These are phyloP conservation scores for Fusarium mangiferae DNA, from an alignment of 2,329 filamentous ascomycete genomes.

Conservation along the genomic window DNA sequence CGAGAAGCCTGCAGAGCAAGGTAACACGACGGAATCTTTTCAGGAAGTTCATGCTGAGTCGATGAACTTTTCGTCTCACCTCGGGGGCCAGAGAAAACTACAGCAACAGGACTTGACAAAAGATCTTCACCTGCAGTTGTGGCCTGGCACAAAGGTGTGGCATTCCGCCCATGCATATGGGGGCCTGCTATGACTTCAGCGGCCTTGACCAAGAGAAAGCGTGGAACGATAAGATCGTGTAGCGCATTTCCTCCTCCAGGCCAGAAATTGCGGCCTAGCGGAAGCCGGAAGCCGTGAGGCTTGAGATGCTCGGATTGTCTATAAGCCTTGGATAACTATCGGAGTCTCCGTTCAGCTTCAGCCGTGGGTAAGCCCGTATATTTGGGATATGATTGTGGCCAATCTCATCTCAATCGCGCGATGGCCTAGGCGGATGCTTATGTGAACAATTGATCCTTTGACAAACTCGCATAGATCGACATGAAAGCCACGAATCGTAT, in stretches of 20 bases:
- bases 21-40: constrained; percentile 20
- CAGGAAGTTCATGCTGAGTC: constrained; percentile 18
- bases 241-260: constrained; percentile 7
- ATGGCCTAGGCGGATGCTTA: background rate
- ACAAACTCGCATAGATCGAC: background rate
- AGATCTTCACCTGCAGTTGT: constrained; percentile 25
- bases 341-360: constrained; percentile 1
- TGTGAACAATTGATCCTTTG: background rate
- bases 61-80: constrained; percentile 20
- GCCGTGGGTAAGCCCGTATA: background rate
- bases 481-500: background rate
- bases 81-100: constrained; percentile 15
- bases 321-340: constrained; percentile 10
- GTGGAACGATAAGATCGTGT: constrained; percentile 27
- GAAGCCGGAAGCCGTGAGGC: constrained; percentile 37
- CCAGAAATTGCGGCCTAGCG: constrained; percentile 14
- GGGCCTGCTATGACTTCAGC: constrained; percentile 24
- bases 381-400: background rate
- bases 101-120: constrained; percentile 6
- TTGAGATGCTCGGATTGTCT: constrained; percentile 9
- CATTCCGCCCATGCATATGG: background rate
- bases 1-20: background rate
- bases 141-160: constrained; percentile 22
- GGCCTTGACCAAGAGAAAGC: constrained; percentile 10
- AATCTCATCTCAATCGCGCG: background rate